Evolutionary conservation across 306 rosid species (phyloP).

Genomic region (Trichosanthes truncata): DNA sequence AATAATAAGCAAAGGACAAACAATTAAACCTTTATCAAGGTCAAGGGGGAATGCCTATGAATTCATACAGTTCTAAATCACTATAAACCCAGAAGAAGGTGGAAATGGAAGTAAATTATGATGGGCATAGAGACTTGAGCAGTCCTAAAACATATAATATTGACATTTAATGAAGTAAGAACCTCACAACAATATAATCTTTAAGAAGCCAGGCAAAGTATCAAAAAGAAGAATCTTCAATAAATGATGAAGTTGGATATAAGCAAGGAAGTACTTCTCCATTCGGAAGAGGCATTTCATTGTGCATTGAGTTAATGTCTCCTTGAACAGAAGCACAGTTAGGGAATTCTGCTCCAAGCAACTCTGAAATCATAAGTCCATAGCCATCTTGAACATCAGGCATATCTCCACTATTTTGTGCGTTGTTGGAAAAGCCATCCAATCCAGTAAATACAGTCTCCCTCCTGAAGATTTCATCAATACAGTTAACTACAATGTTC

Average conservation of each 20-base stretch:
- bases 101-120: slow-evolving; percentile 7
- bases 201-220: slow-evolving; percentile 3
- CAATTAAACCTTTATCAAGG: slow-evolving; percentile 3
- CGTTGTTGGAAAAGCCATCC: slow-evolving; percentile 57
- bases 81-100: neutral
- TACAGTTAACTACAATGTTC: neutral
- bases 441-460: slow-evolving; percentile 54
- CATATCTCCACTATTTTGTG: slow-evolving; percentile 48
- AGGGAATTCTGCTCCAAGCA: slow-evolving; percentile 68
- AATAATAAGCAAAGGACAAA: slow-evolving; percentile 26
- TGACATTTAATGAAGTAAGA: neutral
- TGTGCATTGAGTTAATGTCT: slow-evolving; percentile 59
- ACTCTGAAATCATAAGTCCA: slow-evolving; percentile 86
- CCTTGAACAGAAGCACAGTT: slow-evolving; percentile 67
- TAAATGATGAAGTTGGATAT: slow-evolving; percentile 10
- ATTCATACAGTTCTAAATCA: neutral
- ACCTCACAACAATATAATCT: neutral
- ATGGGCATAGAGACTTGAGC: slow-evolving; percentile 3
- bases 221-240: slow-evolving; percentile 8
- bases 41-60: neutral
- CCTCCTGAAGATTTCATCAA: slow-evolving; percentile 44
- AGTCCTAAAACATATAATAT: neutral
- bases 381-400: slow-evolving; percentile 88
- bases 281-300: slow-evolving; percentile 58
- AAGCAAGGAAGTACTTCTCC: slow-evolving; percentile 50